A percentile compares a stretch with the other conserved stretches of the same genome.
These are phyloP conservation scores for Chytriomyces confervae DNA, from an alignment of 192 early-diverging fungal genomes.

Conservation along the genomic window DNA sequence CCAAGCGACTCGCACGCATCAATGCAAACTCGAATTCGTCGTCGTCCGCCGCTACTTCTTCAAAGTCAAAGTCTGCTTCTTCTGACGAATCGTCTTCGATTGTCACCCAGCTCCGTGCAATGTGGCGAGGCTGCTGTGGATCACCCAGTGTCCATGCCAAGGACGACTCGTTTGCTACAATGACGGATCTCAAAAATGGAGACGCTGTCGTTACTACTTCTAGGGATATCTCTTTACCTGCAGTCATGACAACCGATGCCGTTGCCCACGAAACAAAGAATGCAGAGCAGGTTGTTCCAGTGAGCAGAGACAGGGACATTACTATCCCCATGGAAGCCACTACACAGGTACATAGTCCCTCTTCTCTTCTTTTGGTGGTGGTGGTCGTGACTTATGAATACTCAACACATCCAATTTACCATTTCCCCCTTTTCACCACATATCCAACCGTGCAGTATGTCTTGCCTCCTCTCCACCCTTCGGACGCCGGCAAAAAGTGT, in stretches of 20 bases:
- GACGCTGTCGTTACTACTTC: too few relatives aligned
- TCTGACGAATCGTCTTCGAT: neutral
- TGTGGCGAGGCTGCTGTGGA: neutral
- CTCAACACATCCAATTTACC: neutral
- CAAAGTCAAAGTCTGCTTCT: neutral
- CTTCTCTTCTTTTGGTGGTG: neutral
- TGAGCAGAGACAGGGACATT: neutral
- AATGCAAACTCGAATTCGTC: neutral
- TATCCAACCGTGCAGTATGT: conserved; percentile 36
- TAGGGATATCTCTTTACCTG: too few relatives aligned
- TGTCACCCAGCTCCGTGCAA: neutral
- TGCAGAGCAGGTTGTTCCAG: neutral
- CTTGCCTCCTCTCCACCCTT: conserved; percentile 69
- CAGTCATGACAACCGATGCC: too few relatives aligned
- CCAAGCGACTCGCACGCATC: neutral
- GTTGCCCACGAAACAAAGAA: too few relatives aligned
- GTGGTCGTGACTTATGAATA: neutral
- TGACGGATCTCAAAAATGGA: too few relatives aligned
- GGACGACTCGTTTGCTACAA: neutral
- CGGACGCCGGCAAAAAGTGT: conserved; percentile 76
- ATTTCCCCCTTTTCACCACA: too few relatives aligned
- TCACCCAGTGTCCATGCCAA: neutral
- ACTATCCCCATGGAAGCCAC: neutral
- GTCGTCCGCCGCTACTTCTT: neutral
- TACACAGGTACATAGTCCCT: neutral